A percentile compares a stretch with the other conserved stretches of the same genome.
Evolutionary conservation across 257 asterid species (phyloP).

Genomic region (Hygrophila difformis): DNA sequence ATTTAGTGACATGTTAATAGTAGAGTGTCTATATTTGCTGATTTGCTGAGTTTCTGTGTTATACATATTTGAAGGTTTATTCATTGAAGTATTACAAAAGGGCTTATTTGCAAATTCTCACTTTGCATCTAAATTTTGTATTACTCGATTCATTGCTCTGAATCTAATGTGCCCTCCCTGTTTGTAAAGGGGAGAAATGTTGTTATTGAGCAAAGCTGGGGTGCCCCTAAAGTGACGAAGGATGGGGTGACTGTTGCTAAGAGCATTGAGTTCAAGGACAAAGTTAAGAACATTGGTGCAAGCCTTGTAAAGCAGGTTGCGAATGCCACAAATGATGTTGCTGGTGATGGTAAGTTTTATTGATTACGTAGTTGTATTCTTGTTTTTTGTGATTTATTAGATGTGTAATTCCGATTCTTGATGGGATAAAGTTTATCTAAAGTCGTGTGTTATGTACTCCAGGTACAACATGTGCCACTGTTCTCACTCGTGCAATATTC

Average conservation of each 20-base stretch:
- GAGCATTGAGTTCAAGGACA: slow-evolving; percentile 91
- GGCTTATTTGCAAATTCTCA: not conserved
- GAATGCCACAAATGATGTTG: slow-evolving; percentile 93
- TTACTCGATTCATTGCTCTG: not conserved
- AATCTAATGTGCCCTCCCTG: slow-evolving; percentile 6
- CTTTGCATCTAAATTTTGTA: not conserved
- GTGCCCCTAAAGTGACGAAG: slow-evolving; percentile 97
- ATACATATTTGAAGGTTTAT: not conserved
- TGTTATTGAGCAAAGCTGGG: slow-evolving; percentile 98
- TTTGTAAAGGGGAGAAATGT: slow-evolving; percentile 76
- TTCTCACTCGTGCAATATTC: slow-evolving; percentile 90
- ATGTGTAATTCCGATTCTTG: not conserved
- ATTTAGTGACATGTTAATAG: no score
- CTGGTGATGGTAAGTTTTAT: slow-evolving; percentile 84
- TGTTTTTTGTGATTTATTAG: not conserved
- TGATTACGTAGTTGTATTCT: not conserved
- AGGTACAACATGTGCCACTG: slow-evolving; percentile 97
- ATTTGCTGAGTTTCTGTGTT: not conserved
- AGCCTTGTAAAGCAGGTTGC: slow-evolving; percentile 98
- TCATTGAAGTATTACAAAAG: no score
- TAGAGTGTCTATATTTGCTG: no score
- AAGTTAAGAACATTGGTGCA: slow-evolving; percentile 81
- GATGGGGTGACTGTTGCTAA: slow-evolving; percentile 98
- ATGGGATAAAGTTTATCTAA: not conserved
- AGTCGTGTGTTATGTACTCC: slow-evolving; percentile 2